phyloP scores from a whole-genome alignment of 805 yeast genomes.

The Grigorovia transvaalensis region DNA sequence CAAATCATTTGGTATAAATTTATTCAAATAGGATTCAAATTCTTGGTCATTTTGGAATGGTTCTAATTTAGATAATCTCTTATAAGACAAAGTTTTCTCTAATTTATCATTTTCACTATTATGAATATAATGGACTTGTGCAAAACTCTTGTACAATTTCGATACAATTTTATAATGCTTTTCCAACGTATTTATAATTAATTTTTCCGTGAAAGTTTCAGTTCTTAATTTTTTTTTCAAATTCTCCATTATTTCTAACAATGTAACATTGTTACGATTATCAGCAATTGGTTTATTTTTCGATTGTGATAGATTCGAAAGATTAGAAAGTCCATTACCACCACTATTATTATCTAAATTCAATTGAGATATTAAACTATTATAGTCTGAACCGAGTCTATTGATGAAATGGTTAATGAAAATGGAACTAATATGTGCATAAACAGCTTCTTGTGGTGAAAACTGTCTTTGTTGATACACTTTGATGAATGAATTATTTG shows the following conservation, averaged over 20 bases:
- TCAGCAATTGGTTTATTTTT: not conserved
- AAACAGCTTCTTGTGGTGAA: constrained; percentile 88
- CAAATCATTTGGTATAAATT: constrained; percentile 67
- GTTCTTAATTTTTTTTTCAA: constrained; percentile 84
- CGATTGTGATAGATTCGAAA: not conserved
- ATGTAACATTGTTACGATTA: constrained; percentile 42
- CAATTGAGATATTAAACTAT: constrained; percentile 52
- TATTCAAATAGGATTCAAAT: constrained; percentile 54
- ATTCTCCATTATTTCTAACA: constrained; percentile 58
- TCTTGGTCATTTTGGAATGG: constrained; percentile 69
- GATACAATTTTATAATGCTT: constrained; percentile 62
- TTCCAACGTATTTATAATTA: constrained; percentile 66
- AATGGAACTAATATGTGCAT: constrained; percentile 87
- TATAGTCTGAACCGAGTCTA: constrained; percentile 85
- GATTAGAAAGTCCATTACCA: not conserved
- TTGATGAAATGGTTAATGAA: constrained; percentile 92
- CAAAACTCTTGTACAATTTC: constrained; percentile 82
- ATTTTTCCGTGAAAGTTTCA: constrained; percentile 84
- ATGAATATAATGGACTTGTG: constrained; percentile 77
- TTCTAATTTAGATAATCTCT: constrained; percentile 67
- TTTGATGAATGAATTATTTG: constrained; percentile 70
- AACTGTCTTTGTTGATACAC: constrained; percentile 64
- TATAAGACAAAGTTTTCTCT: constrained; percentile 76
- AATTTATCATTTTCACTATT: constrained; percentile 28
- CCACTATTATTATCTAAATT: constrained; percentile 22